Base-by-base conservation (phyloP, 805 yeast species). In the Clavispora santaluciae region DNA sequence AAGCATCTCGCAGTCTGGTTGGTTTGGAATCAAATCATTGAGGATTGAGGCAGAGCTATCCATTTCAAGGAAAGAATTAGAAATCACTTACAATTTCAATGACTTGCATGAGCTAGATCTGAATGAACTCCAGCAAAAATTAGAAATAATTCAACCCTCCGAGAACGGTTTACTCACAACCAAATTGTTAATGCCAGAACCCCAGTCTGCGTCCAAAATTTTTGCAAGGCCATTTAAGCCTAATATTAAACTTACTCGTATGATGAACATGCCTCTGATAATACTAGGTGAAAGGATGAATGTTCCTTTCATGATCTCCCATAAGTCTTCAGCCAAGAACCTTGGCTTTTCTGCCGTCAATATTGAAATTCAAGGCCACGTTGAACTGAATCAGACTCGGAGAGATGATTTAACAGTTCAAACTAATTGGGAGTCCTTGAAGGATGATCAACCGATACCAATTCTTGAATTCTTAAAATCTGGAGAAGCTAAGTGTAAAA, bases 361-460 rank as follows among this genome's bases (percentile, higher is more conserved):
- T 11, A 34, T 65, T 12, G 46, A 54, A 8, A 55, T 58, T 6
- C 49, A 57, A 34, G 41, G 58, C 1, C 54, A 46, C 18, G 40
- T 59, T 5, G 41, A 41, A 12, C 36, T 48, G 24, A 43, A 44
- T 10, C 46, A 35, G 29, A 35, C 34, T 2, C 57, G 51, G 8
- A 40, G 47, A 2, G 55, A 50, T 15, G 50, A 46, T 21, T 17
- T 51, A 8, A 43, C 47, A 6, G 51, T 59, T 2, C 61, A 51
- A 34, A 52, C 53, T 4, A 57, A 56, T 39, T 69, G 73, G 73
- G 59, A 63, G 17, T 46, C 38, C 6, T 42, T 61, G 33, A 69
- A 69, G 43, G 75, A 69, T 43, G 75, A 69, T 36, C 70, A 65
- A 42, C 58, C 67, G 1, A 45, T 68, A 30, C n/a, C n/a, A n/a